phyloP scores from a whole-genome alignment of 352 stramenopile genomes.

The Phytophthora syringae region DNA sequence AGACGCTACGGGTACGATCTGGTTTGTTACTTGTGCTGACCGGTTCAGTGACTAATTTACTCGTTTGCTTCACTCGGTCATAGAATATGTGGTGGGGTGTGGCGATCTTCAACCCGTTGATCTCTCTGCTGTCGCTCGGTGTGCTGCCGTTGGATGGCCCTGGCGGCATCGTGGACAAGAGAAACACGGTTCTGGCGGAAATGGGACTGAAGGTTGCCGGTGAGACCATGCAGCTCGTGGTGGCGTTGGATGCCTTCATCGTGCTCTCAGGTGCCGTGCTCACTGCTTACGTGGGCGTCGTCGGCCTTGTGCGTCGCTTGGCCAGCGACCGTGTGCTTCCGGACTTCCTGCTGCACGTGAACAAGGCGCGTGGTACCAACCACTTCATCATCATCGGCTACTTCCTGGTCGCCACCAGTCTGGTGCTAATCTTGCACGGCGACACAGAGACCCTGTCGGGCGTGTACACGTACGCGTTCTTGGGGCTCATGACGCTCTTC shows the following conservation, averaged over 20 bases:
- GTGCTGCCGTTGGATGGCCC: conserved; percentile 86
- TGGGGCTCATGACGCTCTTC: conserved; percentile 95
- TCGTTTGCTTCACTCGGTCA: background rate
- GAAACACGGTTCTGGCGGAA: conserved; percentile 91
- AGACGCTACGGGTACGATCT: conserved; percentile 84
- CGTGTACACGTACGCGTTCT: conserved; percentile 96
- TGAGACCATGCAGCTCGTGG: conserved; percentile 73
- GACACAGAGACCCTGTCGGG: conserved; percentile 93
- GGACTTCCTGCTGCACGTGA: conserved; percentile 80
- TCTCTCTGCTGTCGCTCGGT: conserved; percentile 91
- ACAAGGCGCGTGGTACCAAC: conserved; percentile 88
- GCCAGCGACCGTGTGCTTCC: conserved; percentile 91
- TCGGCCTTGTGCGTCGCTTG: conserved; percentile 91
- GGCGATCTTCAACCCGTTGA: conserved; percentile 94
- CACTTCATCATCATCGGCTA: conserved; percentile 94
- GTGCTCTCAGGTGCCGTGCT: conserved; percentile 94
- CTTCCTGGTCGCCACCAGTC: conserved; percentile 88
- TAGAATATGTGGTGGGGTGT: conserved; percentile 96
- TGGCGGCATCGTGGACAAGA: conserved; percentile 79
- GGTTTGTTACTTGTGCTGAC: background rate
- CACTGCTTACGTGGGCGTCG: conserved; percentile 94
- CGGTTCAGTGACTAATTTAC: conserved; percentile 1
- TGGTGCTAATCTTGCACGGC: conserved; percentile 91
- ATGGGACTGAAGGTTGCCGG: conserved; percentile 89
- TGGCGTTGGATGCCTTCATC: conserved; percentile 94